These are phyloP conservation scores for Neofusicoccum umdonicola DNA, from an alignment of 2,329 filamentous ascomycete species.

Conservation along the genomic window DNA sequence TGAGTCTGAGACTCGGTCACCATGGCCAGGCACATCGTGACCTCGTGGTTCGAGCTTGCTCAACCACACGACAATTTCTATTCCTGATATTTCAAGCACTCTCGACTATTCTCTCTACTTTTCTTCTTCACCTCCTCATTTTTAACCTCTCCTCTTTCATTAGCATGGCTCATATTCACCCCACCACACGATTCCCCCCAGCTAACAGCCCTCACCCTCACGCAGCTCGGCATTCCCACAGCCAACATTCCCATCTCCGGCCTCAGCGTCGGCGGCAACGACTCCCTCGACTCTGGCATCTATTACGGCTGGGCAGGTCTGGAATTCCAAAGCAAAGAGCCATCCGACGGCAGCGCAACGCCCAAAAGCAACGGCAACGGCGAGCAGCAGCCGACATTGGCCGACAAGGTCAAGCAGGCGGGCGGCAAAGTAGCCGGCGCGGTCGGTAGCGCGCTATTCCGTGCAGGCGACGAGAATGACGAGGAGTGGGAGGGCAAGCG, in stretches of 20 bases:
- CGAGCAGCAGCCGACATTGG: neutral
- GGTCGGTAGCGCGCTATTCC: neutral
- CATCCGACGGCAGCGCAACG: neutral
- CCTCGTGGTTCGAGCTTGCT: too few relatives aligned
- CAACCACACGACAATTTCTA: too few relatives aligned
- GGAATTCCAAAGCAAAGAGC: conserved; percentile 43
- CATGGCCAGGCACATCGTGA: too few relatives aligned
- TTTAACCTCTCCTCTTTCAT: neutral
- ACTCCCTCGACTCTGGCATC: conserved; percentile 70
- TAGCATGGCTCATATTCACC: neutral
- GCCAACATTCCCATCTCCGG: conserved; percentile 75
- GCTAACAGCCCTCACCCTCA: neutral
- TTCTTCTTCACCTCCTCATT: neutral
- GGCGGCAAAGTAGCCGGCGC: conserved; percentile 10
- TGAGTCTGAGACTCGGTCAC: too few relatives aligned
- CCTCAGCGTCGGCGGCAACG: conserved; percentile 67
- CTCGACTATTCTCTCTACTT: neutral
- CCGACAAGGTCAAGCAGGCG: conserved; percentile 10
- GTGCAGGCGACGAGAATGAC: conserved; percentile 14
- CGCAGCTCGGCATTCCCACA: conserved; percentile 83
- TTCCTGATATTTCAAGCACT: neutral
- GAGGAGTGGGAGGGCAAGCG: neutral
- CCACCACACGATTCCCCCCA: neutral
- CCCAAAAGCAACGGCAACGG: neutral
- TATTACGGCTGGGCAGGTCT: conserved; percentile 93